A percentile compares a stretch with the other conserved stretches of the same genome.
phyloP scores from a whole-genome alignment of 1,139 yeast genomes.

The Hemisphaericaspora xylofermentans region DNA sequence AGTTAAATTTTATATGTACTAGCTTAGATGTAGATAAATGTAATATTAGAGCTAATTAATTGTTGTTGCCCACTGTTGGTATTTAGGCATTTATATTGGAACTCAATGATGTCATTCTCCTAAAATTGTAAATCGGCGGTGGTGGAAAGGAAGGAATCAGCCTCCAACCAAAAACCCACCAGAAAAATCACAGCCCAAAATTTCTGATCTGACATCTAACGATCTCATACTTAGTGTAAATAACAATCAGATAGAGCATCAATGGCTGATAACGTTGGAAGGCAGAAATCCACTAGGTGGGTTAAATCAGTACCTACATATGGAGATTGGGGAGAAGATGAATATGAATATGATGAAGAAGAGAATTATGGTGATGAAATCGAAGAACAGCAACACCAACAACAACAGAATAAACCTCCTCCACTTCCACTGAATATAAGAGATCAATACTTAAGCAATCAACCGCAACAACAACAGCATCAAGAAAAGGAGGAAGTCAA shows the following conservation, averaged over 20 bases:
- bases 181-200: too few species aligned
- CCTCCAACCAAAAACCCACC: too few species aligned
- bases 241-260: background rate
- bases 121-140: too few species aligned
- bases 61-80: too few species aligned
- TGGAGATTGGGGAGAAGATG: slow-evolving; percentile 57
- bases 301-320: slow-evolving; percentile 55
- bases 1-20: background rate
- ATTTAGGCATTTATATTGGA: too few species aligned
- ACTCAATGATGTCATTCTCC: too few species aligned
- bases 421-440: slow-evolving; percentile 5
- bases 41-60: background rate
- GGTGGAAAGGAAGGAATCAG: too few species aligned
- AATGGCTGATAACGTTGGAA: slow-evolving; percentile 48
- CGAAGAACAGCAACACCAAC: slow-evolving; percentile 3
- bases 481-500: background rate
- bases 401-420: slow-evolving; percentile 6
- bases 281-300: slow-evolving; percentile 67
- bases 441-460: slow-evolving; percentile 4
- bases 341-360: slow-evolving; percentile 17
- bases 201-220: background rate
- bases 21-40: background rate
- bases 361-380: slow-evolving; percentile 9
- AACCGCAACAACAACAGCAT: background rate
- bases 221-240: background rate